phyloP scores from a whole-genome alignment of 495 filamentous ascomycete genomes.

The Neurospora sp. region DNA sequence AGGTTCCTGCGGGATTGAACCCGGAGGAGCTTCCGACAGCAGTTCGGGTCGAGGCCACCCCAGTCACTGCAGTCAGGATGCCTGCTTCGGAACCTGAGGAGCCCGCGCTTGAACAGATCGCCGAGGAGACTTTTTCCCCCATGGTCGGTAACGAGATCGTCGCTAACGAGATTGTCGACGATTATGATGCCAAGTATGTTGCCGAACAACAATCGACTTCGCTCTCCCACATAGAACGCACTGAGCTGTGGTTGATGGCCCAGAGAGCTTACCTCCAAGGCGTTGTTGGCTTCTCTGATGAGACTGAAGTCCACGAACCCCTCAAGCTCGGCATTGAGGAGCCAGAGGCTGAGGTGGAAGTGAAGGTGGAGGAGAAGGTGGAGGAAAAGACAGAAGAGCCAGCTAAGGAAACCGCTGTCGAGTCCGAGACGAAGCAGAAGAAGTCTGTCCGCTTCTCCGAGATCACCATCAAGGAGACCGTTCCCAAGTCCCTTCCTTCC shows the following conservation, averaged over 20 bases:
- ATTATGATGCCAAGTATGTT: slow-evolving; percentile 63
- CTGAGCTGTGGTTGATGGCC: slow-evolving; percentile 68
- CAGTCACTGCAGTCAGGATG: slow-evolving; percentile 20
- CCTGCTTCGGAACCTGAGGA: slow-evolving; percentile 15
- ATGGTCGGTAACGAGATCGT: slow-evolving; percentile 36
- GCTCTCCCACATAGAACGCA: slow-evolving; percentile 63
- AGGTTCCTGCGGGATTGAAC: slow-evolving; percentile 39
- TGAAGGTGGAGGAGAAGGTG: slow-evolving; percentile 11
- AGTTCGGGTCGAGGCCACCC: slow-evolving; percentile 23
- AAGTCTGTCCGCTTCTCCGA: slow-evolving; percentile 72
- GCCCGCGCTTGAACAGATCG: slow-evolving; percentile 4
- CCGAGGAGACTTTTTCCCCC: slow-evolving; percentile 25
- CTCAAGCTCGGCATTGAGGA: slow-evolving; percentile 1
- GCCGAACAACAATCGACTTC: slow-evolving; percentile 54
- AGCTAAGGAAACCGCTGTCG: slow-evolving; percentile 19
- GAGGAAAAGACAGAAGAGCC: slow-evolving; percentile 17
- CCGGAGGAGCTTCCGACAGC: slow-evolving; percentile 61
- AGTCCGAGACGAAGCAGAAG: slow-evolving; percentile 39
- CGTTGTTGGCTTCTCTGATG: slow-evolving; percentile 45
- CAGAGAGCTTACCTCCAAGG: slow-evolving; percentile 70
- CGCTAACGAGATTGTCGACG: slow-evolving; percentile 46
- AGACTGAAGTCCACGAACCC: slow-evolving; percentile 16
- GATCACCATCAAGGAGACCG: slow-evolving; percentile 37
- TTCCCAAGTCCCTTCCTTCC: slow-evolving; percentile 36
- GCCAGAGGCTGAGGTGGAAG: slow-evolving; percentile 4